Conservation (phyloP, 164 flowering plant species). For the Berberis thunbergii region DNA sequence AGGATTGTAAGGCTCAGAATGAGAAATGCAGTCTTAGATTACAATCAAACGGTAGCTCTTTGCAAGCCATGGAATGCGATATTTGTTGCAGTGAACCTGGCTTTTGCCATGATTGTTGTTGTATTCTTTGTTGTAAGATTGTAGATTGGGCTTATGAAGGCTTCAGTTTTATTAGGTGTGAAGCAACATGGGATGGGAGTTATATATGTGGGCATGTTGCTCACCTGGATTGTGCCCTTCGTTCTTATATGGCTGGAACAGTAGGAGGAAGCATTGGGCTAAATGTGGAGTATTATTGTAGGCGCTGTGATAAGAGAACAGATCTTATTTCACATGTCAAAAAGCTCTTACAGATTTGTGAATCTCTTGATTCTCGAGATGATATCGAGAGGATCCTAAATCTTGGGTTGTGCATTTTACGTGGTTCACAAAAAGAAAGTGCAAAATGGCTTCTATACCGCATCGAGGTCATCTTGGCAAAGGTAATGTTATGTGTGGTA, state of each 20-base stretch:
- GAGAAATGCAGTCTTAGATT: slow-evolving; percentile 30
- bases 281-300: slow-evolving; percentile 80
- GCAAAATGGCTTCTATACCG: slow-evolving; percentile 33
- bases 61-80: slow-evolving; percentile 52
- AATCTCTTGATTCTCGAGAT: slow-evolving; percentile 43
- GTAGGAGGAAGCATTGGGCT: slow-evolving; percentile 75
- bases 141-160: slow-evolving; percentile 20
- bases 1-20: slow-evolving; percentile 64
- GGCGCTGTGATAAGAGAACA: slow-evolving; percentile 78
- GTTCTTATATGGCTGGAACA: slow-evolving; percentile 78
- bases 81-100: slow-evolving; percentile 32
- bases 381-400: slow-evolving; percentile 50
- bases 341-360: slow-evolving; percentile 40
- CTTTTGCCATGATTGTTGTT: slow-evolving; percentile 42
- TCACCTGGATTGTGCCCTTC: slow-evolving; percentile 72
- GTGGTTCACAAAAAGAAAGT: slow-evolving; percentile 39
- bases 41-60: slow-evolving; percentile 16
- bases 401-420: slow-evolving; percentile 48
- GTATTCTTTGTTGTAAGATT: slow-evolving; percentile 58
- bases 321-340: slow-evolving; percentile 57
- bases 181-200: slow-evolving; percentile 36
- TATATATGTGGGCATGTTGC: slow-evolving; percentile 73
- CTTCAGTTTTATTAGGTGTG: slow-evolving; percentile 63
- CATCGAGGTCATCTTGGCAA: background rate
- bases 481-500: background rate